Evolutionary conservation across 1,284 basidiomycete species (phyloP), one percentile per base, ranked within the genome.

Genomic region (Coriolopsis trogii): DNA sequence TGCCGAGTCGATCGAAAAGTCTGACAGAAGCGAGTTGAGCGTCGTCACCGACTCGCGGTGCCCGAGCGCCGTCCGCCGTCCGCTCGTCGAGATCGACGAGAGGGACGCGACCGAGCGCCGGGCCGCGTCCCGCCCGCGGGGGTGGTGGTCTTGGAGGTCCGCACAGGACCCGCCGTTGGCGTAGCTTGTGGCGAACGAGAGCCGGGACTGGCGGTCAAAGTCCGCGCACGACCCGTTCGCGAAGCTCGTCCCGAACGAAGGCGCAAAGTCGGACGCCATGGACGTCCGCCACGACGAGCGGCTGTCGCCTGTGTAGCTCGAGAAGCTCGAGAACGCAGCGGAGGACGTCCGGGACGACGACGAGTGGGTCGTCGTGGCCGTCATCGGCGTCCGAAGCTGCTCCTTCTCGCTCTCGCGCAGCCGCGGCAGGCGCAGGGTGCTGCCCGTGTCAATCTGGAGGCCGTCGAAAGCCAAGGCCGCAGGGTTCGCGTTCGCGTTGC

Each of bases 1-100:
- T 9, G 31, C 41, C 5, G 78, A 81, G 41, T 86, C 81, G 6
- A 78, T 75, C 1, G 83, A 83, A 24, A 75, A 67, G 37, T 78
- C 76, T 0, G 83, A 82, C 69, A 81, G 70, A 57, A 84, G 67
- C 2, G 85, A 85, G 41, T 78, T 78, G 55, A 88, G 72, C 53
- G 83, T 87, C 39, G 72, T 74, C 47, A 81, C 73, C 5, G 84
- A 85, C 38, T 73, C 72, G 29, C 80, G 65, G 25, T 67, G 58
- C 5, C 41, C 55, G 20, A 59, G 40, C n/a, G 55, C 53, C 0
- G 57, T 59, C 21, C 28, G 48, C 26, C 53, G 26, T 25, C 46
- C 37, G 36, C 38, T 47, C 15, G 51, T 46, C 62, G 57, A 36
- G 37, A 38, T 30, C 4, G 52, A 48, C 18, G 36, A 44, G 18